A percentile compares a stretch with the other conserved stretches of the same genome.
These are phyloP conservation scores for Helotiales sp. DNA, from an alignment of 2,329 filamentous ascomycete species.

Conservation along the genomic window DNA sequence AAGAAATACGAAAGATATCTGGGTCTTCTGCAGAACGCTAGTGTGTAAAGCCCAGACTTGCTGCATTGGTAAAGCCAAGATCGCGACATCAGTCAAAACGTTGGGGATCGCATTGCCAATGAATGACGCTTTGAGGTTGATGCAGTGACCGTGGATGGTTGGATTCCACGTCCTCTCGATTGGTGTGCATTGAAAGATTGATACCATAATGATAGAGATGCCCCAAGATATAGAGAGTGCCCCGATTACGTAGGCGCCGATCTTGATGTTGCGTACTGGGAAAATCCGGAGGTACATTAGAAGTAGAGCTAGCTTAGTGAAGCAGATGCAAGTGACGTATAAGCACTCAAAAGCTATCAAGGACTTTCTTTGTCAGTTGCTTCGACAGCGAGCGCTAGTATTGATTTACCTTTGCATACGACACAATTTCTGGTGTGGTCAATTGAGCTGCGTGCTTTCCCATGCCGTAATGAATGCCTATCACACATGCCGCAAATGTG, in stretches of 20 bases:
- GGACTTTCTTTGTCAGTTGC: background rate
- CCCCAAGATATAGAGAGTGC: conserved; percentile 40
- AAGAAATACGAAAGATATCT: conserved; percentile 40
- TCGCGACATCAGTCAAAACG: conserved; percentile 47
- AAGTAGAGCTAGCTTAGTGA: conserved; percentile 45
- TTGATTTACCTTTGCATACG: conserved; percentile 5
- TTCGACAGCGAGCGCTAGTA: background rate
- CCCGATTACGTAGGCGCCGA: conserved; percentile 38
- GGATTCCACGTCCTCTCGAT: conserved; percentile 46
- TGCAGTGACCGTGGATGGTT: conserved; percentile 46
- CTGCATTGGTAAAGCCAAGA: conserved; percentile 43
- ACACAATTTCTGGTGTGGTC: background rate
- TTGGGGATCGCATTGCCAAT: conserved; percentile 52
- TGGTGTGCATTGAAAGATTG: conserved; percentile 49
- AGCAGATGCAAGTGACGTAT: conserved; percentile 38
- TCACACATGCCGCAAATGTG: background rate
- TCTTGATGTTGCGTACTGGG: conserved; percentile 26
- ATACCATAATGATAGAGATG: conserved; percentile 43
- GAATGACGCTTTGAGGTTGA: conserved; percentile 48
- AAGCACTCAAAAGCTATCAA: conserved; percentile 40
- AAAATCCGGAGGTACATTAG: conserved; percentile 45
- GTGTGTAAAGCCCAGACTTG: conserved; percentile 44
- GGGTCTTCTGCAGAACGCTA: conserved; percentile 31
- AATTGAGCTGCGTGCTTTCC: conserved; percentile 1
- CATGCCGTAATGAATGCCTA: conserved; percentile 1